Base-by-base conservation (phyloP, 1,139 yeast genomes). In the Diutina sp. region DNA sequence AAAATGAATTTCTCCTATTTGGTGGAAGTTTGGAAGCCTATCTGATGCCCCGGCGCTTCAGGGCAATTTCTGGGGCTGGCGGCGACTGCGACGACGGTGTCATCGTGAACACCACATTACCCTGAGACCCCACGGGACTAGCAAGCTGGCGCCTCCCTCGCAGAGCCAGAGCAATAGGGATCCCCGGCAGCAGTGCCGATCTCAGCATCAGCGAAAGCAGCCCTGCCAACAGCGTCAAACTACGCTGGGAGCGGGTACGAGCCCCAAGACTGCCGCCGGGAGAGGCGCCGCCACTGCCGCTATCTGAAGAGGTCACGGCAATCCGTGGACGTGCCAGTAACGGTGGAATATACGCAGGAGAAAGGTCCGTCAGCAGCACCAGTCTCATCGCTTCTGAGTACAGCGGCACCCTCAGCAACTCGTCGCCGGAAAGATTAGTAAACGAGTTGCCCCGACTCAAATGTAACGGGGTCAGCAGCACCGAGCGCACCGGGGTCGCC, bases 361-460 rank as follows among this genome's bases (percentile, higher is more conserved):
- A 78, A 47, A 84, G 69, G 50, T 74, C 80, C 4, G 72, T 80
- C 4, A 70, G 68, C 44, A 28, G 28, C 28, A 73, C 79, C 1
- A 79, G 68, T 61, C 76, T 77, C 66, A 85, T 71, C 0, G 98
- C 97, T 53, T 89, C 85, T 9, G 79, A 78, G 68, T 91, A 91
- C 0, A 96, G 83, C 0, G 98, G 98, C 3, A 90, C 96, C 58
- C 82, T 72, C 16, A 85, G 82, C 61, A 90, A 66, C 51, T 54
- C 62, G 16, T 61, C 65, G 1, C 51, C 51, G 51, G 58, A 50
- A 1, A 50, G 11, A 12, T 50, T 50, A 4, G 29, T 30, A 29
- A 50, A 44, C n/a, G 45, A 32, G 18, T 50, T 50, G 45, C 16
- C 53, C 14, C 53, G 44, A 18, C 44, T 32, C 14, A 50, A 12